Conservation (phyloP, 768 basidiomycete genomes). For the Lentinula lateritia region DNA sequence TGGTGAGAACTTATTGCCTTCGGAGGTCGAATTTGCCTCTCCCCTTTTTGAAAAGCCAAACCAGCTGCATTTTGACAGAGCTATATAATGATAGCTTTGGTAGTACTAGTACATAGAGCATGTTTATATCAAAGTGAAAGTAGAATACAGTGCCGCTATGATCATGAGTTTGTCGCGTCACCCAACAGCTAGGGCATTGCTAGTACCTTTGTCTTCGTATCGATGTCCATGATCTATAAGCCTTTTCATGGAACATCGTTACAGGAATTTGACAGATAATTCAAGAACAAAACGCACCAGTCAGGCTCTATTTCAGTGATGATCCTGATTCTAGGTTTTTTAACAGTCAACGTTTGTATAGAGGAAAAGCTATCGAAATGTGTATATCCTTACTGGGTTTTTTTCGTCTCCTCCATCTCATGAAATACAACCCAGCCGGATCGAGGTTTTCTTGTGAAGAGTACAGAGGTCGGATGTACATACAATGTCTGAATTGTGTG, state of each 20-base stretch:
- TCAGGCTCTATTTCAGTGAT: slow-evolving; percentile 94
- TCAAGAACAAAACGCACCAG: slow-evolving; percentile 48
- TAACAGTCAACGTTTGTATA: slow-evolving; percentile 13
- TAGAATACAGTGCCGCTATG: no score
- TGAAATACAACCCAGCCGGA: slow-evolving; percentile 94
- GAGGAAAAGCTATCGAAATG: not conserved
- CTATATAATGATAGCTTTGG: no score
- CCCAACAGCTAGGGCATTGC: not conserved
- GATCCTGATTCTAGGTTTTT: slow-evolving; percentile 67
- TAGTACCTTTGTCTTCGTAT: slow-evolving; percentile 16
- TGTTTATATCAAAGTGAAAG: no score
- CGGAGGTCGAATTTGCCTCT: no score
- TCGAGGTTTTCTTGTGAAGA: slow-evolving; percentile 88
- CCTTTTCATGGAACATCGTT: slow-evolving; percentile 1
- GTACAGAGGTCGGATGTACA: slow-evolving; percentile 89
- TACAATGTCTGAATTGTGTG: slow-evolving; percentile 59
- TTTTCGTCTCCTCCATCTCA: slow-evolving; percentile 95
- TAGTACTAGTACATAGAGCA: no score
- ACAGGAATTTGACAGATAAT: not conserved
- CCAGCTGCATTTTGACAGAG: no score
- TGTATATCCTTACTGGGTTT: slow-evolving; percentile 62
- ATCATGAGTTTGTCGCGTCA: not conserved
- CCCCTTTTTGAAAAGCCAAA: no score
- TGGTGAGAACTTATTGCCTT: no score
- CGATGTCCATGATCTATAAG: slow-evolving; percentile 30